These are phyloP conservation scores for Ceratonia siliqua DNA, from an alignment of 306 rosid species.

Conservation along the genomic window DNA sequence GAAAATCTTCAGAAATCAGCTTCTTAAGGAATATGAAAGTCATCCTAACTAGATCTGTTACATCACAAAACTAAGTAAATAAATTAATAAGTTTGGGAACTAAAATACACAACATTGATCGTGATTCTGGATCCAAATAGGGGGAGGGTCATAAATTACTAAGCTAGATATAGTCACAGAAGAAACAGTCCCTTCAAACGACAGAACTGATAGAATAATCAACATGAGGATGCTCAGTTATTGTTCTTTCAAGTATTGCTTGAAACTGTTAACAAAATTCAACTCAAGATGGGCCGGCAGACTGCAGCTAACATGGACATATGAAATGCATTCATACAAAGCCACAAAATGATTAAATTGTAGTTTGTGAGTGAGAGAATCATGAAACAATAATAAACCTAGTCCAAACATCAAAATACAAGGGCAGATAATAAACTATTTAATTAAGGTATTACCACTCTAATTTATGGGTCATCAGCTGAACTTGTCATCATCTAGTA, in stretches of 20 bases:
- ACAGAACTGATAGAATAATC: slow-evolving; percentile 7
- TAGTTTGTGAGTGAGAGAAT: neutral
- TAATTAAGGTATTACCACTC: neutral
- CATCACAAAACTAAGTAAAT: neutral
- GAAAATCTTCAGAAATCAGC: slow-evolving; percentile 19
- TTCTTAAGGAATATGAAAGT: neutral
- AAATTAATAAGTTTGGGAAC: neutral
- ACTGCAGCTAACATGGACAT: slow-evolving; percentile 4
- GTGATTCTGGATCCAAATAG: neutral
- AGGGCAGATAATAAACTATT: neutral
- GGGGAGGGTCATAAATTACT: neutral
- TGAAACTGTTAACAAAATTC: slow-evolving; percentile 8
- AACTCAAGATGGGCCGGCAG: neutral
- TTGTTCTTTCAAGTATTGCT: slow-evolving; percentile 3
- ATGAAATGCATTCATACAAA: neutral
- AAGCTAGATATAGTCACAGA: slow-evolving; percentile 15
- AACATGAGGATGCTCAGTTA: slow-evolving; percentile 3
- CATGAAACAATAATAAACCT: neutral
- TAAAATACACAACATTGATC: neutral
- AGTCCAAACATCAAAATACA: slow-evolving; percentile 8
- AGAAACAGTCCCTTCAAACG: slow-evolving; percentile 9
- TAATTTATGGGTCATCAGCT: neutral
- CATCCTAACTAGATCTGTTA: neutral
- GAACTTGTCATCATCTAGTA: neutral
- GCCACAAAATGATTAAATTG: neutral